Conservation (phyloP, 805 yeast genomes). For the Nakazawaea laoshanensis region DNA sequence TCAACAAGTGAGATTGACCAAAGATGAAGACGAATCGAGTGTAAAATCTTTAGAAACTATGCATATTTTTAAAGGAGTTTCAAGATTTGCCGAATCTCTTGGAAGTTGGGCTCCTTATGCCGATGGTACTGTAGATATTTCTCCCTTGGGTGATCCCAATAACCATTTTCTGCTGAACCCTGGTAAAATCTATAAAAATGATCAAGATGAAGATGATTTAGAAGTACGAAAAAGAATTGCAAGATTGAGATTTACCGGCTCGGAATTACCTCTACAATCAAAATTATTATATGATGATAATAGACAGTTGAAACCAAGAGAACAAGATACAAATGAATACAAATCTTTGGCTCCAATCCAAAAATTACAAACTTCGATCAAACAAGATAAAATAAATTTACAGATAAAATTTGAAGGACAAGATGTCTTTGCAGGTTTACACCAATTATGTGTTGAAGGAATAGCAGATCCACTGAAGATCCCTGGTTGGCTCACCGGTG, state of each 20-base stretch:
- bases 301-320: conserved; percentile 16
- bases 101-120: conserved; percentile 77
- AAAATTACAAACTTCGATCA: conserved; percentile 20
- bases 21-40: conserved; percentile 23
- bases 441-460: conserved; percentile 48
- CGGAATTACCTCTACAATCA: conserved; percentile 25
- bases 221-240: conserved; percentile 33
- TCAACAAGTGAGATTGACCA: conserved; percentile 31
- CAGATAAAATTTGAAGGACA: conserved; percentile 41
- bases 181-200: conserved; percentile 13
- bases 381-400: conserved; percentile 16
- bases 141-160: conserved; percentile 44
- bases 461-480: conserved; percentile 43
- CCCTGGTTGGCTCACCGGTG: conserved; percentile 79
- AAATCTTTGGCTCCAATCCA: conserved; percentile 54
- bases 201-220: conserved; percentile 12
- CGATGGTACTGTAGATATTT: conserved; percentile 52
- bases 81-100: conserved; percentile 51
- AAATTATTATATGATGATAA: conserved; percentile 31
- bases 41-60: conserved; percentile 44
- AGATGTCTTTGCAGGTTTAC: conserved; percentile 74
- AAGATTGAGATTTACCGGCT: conserved; percentile 55
- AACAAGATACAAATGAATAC: conserved; percentile 18
- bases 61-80: conserved; percentile 50
- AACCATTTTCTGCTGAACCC: conserved; percentile 29